These are phyloP conservation scores for Penicillium occitanis DNA, from an alignment of 2,329 filamentous ascomycete species.

Conservation along the genomic window DNA sequence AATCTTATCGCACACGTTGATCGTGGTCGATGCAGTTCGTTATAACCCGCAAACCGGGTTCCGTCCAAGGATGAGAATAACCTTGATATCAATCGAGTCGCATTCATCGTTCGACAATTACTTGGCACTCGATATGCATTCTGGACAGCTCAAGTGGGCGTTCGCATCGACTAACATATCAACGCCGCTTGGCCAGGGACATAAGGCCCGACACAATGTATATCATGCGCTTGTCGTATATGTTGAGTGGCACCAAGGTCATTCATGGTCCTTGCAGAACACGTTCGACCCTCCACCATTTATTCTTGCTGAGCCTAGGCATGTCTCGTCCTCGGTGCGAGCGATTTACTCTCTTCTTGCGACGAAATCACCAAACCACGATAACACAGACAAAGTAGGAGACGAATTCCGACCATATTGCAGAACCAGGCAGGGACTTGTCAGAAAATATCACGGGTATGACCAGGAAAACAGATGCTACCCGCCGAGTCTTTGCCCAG, in stretches of 20 bases:
- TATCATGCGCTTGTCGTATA: not conserved
- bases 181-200: not conserved
- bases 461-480: not conserved
- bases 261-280: not conserved
- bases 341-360: not conserved
- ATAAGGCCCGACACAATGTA: not conserved
- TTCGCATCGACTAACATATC: not conserved
- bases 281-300: not conserved
- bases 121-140: not conserved
- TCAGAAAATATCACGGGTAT: not conserved
- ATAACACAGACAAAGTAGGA: not conserved
- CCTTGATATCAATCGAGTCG: not conserved
- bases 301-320: not conserved
- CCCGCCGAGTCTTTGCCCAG: not conserved
- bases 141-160: not conserved
- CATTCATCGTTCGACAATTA: not conserved
- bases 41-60: not conserved
- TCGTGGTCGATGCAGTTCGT: not conserved
- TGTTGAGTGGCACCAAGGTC: not conserved
- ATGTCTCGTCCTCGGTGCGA: not conserved
- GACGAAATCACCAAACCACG: not conserved
- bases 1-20: slow-evolving; percentile 35
- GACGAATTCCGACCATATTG: not conserved
- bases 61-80: not conserved
- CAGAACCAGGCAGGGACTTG: not conserved